Evolutionary conservation across 352 stramenopile genomes (phyloP).

Genomic region (Phytophthora hibernalis): DNA sequence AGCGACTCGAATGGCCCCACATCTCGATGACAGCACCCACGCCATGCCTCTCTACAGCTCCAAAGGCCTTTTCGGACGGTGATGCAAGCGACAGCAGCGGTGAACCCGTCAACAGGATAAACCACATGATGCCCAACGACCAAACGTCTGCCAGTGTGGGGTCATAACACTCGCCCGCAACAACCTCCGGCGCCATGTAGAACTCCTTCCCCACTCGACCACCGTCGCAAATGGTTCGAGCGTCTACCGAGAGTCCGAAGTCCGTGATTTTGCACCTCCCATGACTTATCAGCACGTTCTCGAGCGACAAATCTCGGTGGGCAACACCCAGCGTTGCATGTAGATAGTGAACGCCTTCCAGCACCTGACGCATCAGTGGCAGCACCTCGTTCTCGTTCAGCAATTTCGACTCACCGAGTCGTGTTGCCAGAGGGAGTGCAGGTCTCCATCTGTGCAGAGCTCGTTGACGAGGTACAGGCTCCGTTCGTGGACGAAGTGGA

Average conservation of each 20-base stretch:
- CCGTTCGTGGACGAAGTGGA: slow-evolving; percentile 29
- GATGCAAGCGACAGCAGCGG: slow-evolving; percentile 56
- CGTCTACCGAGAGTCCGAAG: slow-evolving; percentile 66
- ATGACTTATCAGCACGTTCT: slow-evolving; percentile 93
- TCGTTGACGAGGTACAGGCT: slow-evolving; percentile 57
- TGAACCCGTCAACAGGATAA: slow-evolving; percentile 92
- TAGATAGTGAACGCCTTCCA: slow-evolving; percentile 54
- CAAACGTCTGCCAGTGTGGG: slow-evolving; percentile 93
- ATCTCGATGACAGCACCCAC: slow-evolving; percentile 43
- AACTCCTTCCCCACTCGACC: slow-evolving; percentile 90
- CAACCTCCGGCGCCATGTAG: slow-evolving; percentile 96
- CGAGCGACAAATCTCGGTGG: slow-evolving; percentile 94
- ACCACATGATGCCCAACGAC: slow-evolving; percentile 92
- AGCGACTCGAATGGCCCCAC: slow-evolving; percentile 31
- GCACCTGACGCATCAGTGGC: slow-evolving; percentile 47
- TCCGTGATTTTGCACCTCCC: slow-evolving; percentile 59
- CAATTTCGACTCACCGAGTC: slow-evolving; percentile 6
- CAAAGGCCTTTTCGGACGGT: slow-evolving; percentile 35
- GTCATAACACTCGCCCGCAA: slow-evolving; percentile 86
- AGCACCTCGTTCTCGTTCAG: slow-evolving; percentile 41
- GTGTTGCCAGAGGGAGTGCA: slow-evolving; percentile 36
- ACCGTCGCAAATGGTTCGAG: slow-evolving; percentile 45
- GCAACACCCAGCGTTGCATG: slow-evolving; percentile 58
- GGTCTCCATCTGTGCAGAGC: slow-evolving; percentile 53
- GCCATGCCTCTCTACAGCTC: slow-evolving; percentile 24